A percentile compares a stretch with the other conserved stretches of the same genome.
Conservation (phyloP, 83 land plant genomes). For the Diphasiastrum complanatum region DNA sequence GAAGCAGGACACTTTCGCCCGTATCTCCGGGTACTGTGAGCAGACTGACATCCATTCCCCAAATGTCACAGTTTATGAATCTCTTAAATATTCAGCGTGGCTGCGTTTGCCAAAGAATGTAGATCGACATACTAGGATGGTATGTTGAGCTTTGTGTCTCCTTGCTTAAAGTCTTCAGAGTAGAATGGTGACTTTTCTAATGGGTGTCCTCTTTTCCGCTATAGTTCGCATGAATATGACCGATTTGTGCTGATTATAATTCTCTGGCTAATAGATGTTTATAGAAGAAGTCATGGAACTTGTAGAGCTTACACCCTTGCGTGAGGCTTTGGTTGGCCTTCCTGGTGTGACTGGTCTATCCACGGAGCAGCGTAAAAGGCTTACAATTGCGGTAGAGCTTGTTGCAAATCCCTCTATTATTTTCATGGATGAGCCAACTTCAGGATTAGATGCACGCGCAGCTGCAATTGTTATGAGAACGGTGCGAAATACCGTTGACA, state of each 20-base stretch:
- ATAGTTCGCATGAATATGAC: no score
- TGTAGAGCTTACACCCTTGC: constrained; percentile 19
- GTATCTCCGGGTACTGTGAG: constrained; percentile 28
- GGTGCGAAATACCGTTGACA: constrained; percentile 22
- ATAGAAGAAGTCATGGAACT: constrained; percentile 23
- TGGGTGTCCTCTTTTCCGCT: no score
- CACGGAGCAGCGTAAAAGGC: constrained; percentile 26
- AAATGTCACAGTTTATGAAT: constrained; percentile 27
- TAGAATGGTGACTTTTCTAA: no score
- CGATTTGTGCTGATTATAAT: neutral
- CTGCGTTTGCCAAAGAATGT: constrained; percentile 17
- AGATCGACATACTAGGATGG: constrained; percentile 15
- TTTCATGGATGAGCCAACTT: constrained; percentile 21
- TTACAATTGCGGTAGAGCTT: constrained; percentile 22
- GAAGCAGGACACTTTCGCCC: constrained; percentile 23
- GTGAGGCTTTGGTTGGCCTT: constrained; percentile 21
- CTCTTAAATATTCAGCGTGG: constrained; percentile 24
- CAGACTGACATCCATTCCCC: constrained; percentile 29
- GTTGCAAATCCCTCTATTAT: constrained; percentile 21
- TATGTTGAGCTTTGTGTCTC: neutral
- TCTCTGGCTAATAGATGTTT: constrained; percentile 9
- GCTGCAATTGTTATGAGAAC: constrained; percentile 29
- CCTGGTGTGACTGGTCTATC: constrained; percentile 20
- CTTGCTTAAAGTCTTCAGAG: no score
- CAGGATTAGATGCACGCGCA: constrained; percentile 18